Percentiles rank a stretch among this genome's conserved stretches.
These are phyloP conservation scores for Dictyostelium firmibasis DNA, from an alignment of 78 protist genomes.

Conservation along the genomic window DNA sequence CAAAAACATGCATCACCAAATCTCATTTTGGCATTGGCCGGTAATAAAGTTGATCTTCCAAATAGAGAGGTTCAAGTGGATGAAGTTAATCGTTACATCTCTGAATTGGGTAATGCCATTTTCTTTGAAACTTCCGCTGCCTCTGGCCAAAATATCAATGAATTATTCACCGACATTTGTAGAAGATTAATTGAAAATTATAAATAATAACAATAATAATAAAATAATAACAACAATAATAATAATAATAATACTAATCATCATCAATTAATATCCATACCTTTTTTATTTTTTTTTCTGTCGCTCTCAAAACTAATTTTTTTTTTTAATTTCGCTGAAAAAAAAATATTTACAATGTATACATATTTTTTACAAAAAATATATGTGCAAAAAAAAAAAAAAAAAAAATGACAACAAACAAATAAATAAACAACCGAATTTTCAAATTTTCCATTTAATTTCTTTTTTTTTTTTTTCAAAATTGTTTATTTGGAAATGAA, in stretches of 20 bases:
- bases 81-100: slow-evolving; percentile 55
- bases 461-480: no score
- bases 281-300: neutral
- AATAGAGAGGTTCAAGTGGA: slow-evolving; percentile 68
- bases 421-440: no score
- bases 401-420: no score
- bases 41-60: slow-evolving; percentile 54
- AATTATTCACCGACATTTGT: slow-evolving; percentile 45
- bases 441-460: no score
- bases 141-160: slow-evolving; percentile 28
- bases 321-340: no score
- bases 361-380: neutral
- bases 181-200: slow-evolving; percentile 37
- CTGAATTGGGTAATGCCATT: slow-evolving; percentile 57
- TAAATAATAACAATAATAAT: slow-evolving; percentile 3
- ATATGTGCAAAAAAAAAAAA: no score
- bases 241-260: no score
- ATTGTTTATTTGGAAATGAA: no score
- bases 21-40: slow-evolving; percentile 64
- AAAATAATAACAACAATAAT: no score
- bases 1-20: slow-evolving; percentile 75
- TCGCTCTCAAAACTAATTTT: no score
- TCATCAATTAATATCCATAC: neutral
- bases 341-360: no score
- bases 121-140: slow-evolving; percentile 75